Evolutionary conservation across 164 flowering plant genomes (phyloP).

Genomic region (Sedum album): DNA sequence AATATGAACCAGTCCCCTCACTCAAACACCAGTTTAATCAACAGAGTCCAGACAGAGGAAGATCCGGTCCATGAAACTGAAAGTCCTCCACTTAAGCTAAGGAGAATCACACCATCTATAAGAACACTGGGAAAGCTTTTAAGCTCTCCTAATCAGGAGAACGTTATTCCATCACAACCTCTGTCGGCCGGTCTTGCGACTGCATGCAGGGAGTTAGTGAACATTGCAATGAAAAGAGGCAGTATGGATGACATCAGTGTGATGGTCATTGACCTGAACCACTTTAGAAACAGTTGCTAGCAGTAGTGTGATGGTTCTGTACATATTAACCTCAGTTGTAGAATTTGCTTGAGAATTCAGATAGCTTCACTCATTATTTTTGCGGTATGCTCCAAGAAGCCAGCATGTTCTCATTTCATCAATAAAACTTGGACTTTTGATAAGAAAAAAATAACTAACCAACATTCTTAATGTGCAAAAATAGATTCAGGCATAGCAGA

Average conservation of each 20-base stretch:
- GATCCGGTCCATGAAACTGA: conserved; percentile 22
- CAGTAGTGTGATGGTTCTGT: not conserved
- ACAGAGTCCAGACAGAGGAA: conserved; percentile 13
- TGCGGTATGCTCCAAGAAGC: no score
- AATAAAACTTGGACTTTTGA: no score
- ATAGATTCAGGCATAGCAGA: no score
- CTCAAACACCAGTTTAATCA: not conserved
- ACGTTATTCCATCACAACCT: conserved; percentile 14
- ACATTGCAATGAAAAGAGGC: conserved; percentile 53
- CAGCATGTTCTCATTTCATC: no score
- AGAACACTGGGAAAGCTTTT: conserved; percentile 16
- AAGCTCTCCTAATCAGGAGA: conserved; percentile 23
- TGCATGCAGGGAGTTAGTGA: conserved; percentile 65
- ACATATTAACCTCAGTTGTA: not conserved
- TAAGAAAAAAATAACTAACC: no score
- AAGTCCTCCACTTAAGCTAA: conserved; percentile 39
- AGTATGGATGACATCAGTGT: conserved; percentile 79
- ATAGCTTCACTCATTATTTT: no score
- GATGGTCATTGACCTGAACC: conserved; percentile 61
- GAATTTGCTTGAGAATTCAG: not conserved
- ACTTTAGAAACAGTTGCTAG: conserved; percentile 21
- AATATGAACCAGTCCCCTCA: not conserved
- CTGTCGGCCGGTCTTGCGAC: conserved; percentile 21
- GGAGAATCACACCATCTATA: conserved; percentile 28
- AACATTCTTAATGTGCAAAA: no score